Percentiles rank a stretch among this genome's conserved stretches.
Evolutionary conservation across 2,329 filamentous ascomycete species (phyloP).

Genomic region (Cytospora chrysosperma): DNA sequence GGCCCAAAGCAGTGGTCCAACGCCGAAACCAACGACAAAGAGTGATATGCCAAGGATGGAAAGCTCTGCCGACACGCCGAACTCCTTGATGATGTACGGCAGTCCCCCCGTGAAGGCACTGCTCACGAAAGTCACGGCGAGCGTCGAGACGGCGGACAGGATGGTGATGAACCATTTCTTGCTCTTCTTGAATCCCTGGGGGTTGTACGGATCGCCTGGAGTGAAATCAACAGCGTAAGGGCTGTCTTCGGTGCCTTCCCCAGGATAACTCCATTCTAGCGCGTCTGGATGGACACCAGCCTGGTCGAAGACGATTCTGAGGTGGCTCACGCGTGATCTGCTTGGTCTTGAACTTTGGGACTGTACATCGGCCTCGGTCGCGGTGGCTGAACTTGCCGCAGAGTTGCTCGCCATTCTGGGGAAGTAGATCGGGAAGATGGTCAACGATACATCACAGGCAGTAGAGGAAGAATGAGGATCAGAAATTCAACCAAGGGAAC

Average conservation of each 20-base stretch:
- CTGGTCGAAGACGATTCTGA: conserved; percentile 56
- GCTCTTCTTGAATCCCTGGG: conserved; percentile 53
- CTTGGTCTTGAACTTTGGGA: conserved; percentile 33
- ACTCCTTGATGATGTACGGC: conserved; percentile 52
- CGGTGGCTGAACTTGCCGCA: conserved; percentile 33
- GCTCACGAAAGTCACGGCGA: conserved; percentile 69
- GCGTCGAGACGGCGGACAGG: conserved; percentile 63
- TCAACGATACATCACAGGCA: conserved; percentile 1
- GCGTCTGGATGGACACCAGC: conserved; percentile 57
- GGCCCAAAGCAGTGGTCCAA: conserved; percentile 27
- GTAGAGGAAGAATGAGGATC: background rate
- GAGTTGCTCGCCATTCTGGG: conserved; percentile 21
- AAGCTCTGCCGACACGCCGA: conserved; percentile 50
- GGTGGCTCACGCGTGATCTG: conserved; percentile 41
- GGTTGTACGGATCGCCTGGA: conserved; percentile 64
- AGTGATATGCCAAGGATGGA: conserved; percentile 56
- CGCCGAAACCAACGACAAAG: conserved; percentile 28
- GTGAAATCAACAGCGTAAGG: conserved; percentile 70
- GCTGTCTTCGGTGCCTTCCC: conserved; percentile 63
- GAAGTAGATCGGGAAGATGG: background rate
- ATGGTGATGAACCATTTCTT: conserved; percentile 68
- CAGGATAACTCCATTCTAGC: conserved; percentile 54
- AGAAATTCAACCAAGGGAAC: background rate
- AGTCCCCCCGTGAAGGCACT: conserved; percentile 65
- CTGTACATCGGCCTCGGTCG: conserved; percentile 43